Base-by-base conservation (phyloP, 768 basidiomycete genomes). In the Tricholoma terreum region DNA sequence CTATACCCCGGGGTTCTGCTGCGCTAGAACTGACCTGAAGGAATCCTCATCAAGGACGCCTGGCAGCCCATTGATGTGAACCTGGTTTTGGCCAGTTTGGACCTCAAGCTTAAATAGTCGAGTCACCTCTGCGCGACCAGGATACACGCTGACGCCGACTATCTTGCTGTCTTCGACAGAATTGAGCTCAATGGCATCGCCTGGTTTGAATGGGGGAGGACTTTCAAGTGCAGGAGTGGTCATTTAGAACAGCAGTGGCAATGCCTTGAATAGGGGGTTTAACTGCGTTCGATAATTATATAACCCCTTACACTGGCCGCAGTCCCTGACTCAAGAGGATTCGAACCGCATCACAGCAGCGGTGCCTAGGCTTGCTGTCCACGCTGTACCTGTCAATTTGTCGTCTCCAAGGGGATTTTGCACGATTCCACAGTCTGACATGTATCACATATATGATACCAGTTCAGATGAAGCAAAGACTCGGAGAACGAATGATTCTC, bases 101-200 rank as follows among this genome's bases (percentile, higher is more conserved):
- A 76, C 71, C 9, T 58, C 58, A 58, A 78, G 66, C 59, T 65
- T 73, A 67, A 74, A 77, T 14, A 73, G 54, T 21, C 77, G 75
- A 15, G 73, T 75, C 24, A 79, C 61, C 59, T 79, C 78, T 6
- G 79, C 78, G 31, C 72, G 73, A 12, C 70, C 67, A 7, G 77
- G 58, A 61, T 79, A 80, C 12, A 80, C 64, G 61, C 67, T 76
- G 40, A 80, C 74, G 30, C 68, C 63, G 43, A 63, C 59, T 19
- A 80, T 75, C 54, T 70, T 75, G 67, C 77, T 73, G 54, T 71
- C 64, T 31, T 63, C 59, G 3, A 58, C 51, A 4, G 73, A 68
- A 48, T 59, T 53, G 33, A 77, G 68, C 19, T 75, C 64, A 30
- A 79, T 63, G 34, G 56, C 43, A 55, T 71, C 63, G 8, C 66